A percentile compares a stretch with the other conserved stretches of the same genome.
These are phyloP conservation scores for Lobulomyces angularis DNA, from an alignment of 192 early-diverging fungal species.

Conservation along the genomic window DNA sequence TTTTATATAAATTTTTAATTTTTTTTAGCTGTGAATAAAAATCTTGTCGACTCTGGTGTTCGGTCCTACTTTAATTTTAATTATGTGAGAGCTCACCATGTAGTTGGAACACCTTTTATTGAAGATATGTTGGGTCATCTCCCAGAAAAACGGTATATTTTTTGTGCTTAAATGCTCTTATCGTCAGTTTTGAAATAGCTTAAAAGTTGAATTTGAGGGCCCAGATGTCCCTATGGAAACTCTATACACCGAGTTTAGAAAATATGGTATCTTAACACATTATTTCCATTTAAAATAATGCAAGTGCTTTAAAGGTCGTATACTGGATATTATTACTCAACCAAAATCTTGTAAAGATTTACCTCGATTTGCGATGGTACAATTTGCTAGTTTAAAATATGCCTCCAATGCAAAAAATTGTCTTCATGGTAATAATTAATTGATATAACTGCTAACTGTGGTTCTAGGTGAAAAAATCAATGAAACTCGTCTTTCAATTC, in stretches of 20 bases:
- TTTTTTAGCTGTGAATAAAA: too few species aligned
- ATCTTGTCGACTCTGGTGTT: too few species aligned
- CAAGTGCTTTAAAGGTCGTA: constrained; percentile 69
- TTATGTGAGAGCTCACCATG: too few species aligned
- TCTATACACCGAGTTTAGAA: constrained; percentile 6
- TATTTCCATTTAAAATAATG: constrained; percentile 59
- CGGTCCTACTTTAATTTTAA: too few species aligned
- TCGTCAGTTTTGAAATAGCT: constrained; percentile 30
- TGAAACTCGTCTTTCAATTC: constrained; percentile 36
- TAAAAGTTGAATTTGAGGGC: constrained; percentile 65
- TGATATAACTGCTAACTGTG: too few species aligned
- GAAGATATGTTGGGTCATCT: constrained; percentile 56
- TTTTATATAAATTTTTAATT: background rate
- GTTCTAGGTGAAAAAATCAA: too few species aligned
- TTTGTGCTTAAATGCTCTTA: constrained; percentile 12
- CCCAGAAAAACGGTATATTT: constrained; percentile 15
- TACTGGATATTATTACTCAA: constrained; percentile 63
- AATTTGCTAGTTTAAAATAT: constrained; percentile 60
- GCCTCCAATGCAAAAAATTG: constrained; percentile 92
- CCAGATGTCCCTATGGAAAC: constrained; percentile 43
- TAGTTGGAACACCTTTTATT: constrained; percentile 49
- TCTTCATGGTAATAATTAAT: constrained; percentile 66
- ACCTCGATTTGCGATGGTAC: constrained; percentile 66
- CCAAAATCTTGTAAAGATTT: constrained; percentile 56
- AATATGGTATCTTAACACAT: constrained; percentile 28